These are phyloP conservation scores for Lepidopterella palustris DNA, from an alignment of 495 filamentous ascomycete species.

Conservation along the genomic window DNA sequence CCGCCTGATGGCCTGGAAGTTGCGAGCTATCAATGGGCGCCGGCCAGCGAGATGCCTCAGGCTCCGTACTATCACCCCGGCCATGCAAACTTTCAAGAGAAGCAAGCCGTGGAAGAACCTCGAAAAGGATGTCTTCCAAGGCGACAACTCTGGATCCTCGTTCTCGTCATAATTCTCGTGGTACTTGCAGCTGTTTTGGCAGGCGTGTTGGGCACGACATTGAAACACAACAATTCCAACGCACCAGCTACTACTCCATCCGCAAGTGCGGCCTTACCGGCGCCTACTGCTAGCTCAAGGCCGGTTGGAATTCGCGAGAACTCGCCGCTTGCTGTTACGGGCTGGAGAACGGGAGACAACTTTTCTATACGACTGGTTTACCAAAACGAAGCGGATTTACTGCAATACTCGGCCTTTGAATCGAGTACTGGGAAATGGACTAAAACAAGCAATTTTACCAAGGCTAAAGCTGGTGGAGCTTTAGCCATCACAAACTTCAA, in stretches of 20 bases:
- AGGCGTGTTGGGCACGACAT: background rate
- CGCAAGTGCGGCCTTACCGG: background rate
- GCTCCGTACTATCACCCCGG: background rate
- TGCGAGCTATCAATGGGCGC: background rate
- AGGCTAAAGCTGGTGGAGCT: background rate
- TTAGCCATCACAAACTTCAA: background rate
- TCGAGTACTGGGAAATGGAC: background rate
- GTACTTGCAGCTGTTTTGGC: background rate
- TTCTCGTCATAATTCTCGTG: background rate
- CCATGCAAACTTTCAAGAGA: background rate
- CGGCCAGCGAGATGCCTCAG: background rate
- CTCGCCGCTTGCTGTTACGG: background rate
- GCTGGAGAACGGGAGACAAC: background rate
- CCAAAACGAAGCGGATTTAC: background rate
- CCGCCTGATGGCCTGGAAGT: background rate
- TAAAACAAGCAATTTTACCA: background rate
- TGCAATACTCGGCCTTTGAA: background rate
- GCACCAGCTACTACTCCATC: background rate
- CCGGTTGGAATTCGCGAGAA: background rate
- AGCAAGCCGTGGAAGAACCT: background rate
- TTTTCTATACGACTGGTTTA: background rate
- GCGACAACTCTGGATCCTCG: background rate
- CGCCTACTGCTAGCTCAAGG: background rate
- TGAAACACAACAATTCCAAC: background rate
- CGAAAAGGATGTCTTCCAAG: background rate